phyloP scores from a whole-genome alignment of 2,329 filamentous ascomycete species.

The Aureobasidium pullulans region DNA sequence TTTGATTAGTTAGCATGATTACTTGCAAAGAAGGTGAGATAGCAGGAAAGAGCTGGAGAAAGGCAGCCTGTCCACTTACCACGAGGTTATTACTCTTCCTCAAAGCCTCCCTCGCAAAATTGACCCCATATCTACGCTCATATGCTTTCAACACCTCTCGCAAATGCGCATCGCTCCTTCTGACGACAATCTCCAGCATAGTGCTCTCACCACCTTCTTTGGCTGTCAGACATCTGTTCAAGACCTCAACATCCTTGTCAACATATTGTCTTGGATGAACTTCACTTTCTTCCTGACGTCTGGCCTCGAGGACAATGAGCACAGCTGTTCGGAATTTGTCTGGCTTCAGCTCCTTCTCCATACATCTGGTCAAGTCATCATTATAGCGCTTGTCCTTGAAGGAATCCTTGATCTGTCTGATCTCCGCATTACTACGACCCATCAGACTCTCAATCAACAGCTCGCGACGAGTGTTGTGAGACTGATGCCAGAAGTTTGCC shows the following conservation, averaged over 20 bases:
- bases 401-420: conserved; percentile 73
- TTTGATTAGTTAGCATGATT: neutral
- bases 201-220: conserved; percentile 73
- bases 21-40: neutral
- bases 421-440: conserved; percentile 82
- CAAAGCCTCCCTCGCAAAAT: conserved; percentile 83
- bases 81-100: conserved; percentile 87
- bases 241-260: conserved; percentile 59
- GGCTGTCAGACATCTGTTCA: conserved; percentile 64
- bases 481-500: conserved; percentile 97
- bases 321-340: conserved; percentile 94
- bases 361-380: conserved; percentile 73
- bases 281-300: conserved; percentile 74
- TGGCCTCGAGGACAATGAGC: conserved; percentile 72
- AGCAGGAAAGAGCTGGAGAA: neutral
- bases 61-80: conserved; percentile 48
- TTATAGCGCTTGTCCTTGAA: conserved; percentile 90
- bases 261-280: conserved; percentile 49
- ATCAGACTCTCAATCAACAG: conserved; percentile 89
- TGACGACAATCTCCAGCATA: conserved; percentile 79
- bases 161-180: conserved; percentile 73
- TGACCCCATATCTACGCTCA: conserved; percentile 62
- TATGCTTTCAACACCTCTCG: conserved; percentile 72
- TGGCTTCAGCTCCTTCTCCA: conserved; percentile 86
- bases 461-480: conserved; percentile 74